Evolutionary conservation across 768 basidiomycete species (phyloP).

Genomic region (Phlebiopsis gigantea): DNA sequence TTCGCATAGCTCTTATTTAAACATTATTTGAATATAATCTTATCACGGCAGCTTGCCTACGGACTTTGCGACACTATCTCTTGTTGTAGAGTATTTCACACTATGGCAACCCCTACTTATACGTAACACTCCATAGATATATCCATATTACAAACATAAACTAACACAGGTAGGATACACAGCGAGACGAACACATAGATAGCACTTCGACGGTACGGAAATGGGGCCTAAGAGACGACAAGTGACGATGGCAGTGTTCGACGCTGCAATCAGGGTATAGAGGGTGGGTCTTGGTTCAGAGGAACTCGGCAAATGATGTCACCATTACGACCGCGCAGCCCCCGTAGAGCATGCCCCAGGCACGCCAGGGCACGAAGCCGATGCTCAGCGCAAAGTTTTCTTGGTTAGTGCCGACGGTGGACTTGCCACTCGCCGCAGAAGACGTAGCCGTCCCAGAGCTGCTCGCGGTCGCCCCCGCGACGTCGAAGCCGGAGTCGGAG

Average conservation of each 20-base stretch:
- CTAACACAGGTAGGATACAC: background rate
- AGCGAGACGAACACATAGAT: background rate
- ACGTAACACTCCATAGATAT: background rate
- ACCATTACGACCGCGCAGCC: constrained; percentile 6
- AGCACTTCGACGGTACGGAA: background rate
- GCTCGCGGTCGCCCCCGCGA: background rate
- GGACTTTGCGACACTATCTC: background rate
- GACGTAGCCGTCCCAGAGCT: background rate
- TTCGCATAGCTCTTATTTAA: background rate
- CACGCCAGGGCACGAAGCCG: background rate
- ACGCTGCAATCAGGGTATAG: background rate
- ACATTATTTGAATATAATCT: background rate
- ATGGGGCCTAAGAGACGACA: background rate
- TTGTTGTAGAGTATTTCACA: background rate
- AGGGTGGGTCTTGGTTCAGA: background rate
- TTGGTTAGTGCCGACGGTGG: background rate
- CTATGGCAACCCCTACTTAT: background rate
- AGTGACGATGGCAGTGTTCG: background rate
- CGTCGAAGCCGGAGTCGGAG: constrained; percentile 27
- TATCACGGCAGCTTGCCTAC: background rate
- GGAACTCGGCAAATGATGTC: constrained; percentile 7
- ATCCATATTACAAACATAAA: background rate
- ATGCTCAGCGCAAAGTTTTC: background rate
- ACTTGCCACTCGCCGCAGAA: background rate
- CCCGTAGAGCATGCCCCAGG: constrained; percentile 8